Evolutionary conservation across 2,329 filamentous ascomycete genomes (phyloP), one percentile per base, ranked within the genome.

Genomic region (Sporothrix variecibatus): DNA sequence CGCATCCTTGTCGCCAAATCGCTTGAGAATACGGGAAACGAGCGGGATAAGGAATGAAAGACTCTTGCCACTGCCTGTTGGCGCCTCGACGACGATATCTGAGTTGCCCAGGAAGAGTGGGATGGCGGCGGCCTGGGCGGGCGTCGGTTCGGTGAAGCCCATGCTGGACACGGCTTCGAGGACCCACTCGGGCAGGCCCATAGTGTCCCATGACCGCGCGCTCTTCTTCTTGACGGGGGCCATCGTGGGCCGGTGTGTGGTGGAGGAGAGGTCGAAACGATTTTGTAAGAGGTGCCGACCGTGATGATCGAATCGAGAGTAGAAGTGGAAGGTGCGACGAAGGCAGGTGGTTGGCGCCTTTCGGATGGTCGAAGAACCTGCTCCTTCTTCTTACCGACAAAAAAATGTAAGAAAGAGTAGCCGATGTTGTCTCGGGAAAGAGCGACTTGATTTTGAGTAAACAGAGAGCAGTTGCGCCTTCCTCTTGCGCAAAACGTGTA

Each of bases 81-180:
- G 76, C 7, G 77, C 76, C 85, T 97, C 94, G 6, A 97, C 94
- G 0, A 97, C 94, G 4, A 97, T 93, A 82, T 97, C 94, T 80
- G 97, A 97, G 81, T 97, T 93, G 71, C 90, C 91, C 83, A 95
- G 91, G 81, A 97, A 96, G 71, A 97, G 88, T 15, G 94, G 94
- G 77, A 98, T 92, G 4, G 94, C 92, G 75, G 94, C 95, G 62
- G 95, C 94, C 84, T 98, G 95, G n/a, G 98, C 95, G 0, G 95
- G 95, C 95, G 81, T 92, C 91, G 76, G 87, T 46, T 78, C 75
- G 20, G 46, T 85, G 82, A 97, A 97, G 75, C 94, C 94, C 91
- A 96, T 95, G 77, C 91, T 90, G 69, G 90, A 87, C 68, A 97
- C 91, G 75, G 94, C 94, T 77, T 97, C 93, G 72, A 96, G 85